Evolutionary conservation across 1,139 yeast genomes (phyloP), one percentile per base, ranked within the genome.

Genomic region (Tardiomyces digboiensis): DNA sequence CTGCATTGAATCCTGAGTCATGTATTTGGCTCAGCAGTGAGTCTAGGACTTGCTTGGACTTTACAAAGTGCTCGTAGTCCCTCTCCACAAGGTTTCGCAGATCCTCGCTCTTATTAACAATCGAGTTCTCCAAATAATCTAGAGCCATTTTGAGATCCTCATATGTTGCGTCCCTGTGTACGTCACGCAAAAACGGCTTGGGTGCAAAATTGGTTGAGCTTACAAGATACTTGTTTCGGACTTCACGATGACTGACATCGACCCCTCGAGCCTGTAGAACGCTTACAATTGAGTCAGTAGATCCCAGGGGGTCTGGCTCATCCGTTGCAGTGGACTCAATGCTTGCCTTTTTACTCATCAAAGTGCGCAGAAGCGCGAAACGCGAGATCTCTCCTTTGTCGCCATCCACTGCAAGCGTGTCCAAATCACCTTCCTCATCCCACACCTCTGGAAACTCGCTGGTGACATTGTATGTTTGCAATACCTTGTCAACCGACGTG

Each of bases 161-260:
- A 45, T 82, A 80, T 1, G 89, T 72, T 29, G 88, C 83, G 39
- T 79, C 79, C 10, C 73, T 69, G 59, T 88, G 96, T 3, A 88
- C 72, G 12, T 78, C 76, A 26, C 82, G 75, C 50, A 89, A 65
- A 58, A 81, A 89, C 45, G 73, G 70, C 46, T 78, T 76, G 2
- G 94, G 78, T 52, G 82, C 78, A 67, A 89, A 89, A 39, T 73
- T 67, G 50, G 84, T 82, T 2, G 88, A 81, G 29, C 83, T 78
- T 36, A 87, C 79, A 52, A 86, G 67, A 62, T 74, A 86, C 50
- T 76, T 72, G 45, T 71, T 66, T 36, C 66, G 52, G 6, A 52
- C 41, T 2, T 49, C 42, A 2, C 53, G 53, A 33, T 60, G 56
- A 19, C 44, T 20, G 22, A 55, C 57, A 10, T 58, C 54, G 41